These are phyloP conservation scores for Psilocybe cubensis DNA, from an alignment of 768 basidiomycete species.

Conservation along the genomic window DNA sequence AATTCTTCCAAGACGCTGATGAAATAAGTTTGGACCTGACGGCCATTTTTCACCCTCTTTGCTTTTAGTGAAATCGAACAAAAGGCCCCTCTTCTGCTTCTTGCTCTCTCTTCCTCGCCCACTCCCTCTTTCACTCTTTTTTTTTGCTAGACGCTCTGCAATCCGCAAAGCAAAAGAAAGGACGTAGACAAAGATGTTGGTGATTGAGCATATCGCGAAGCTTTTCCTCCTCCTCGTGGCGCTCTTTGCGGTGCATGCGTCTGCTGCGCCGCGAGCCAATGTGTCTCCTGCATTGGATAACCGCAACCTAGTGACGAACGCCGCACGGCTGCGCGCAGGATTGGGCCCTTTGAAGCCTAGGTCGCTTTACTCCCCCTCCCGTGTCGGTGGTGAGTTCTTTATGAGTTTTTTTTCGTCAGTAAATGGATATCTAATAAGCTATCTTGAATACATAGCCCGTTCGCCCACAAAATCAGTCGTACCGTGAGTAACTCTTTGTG, in stretches of 20 bases:
- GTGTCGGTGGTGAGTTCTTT: constrained; percentile 8
- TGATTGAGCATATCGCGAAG: not conserved
- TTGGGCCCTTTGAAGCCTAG: constrained; percentile 17
- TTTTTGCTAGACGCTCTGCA: not conserved
- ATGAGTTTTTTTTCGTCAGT: not conserved
- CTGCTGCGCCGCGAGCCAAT: not conserved
- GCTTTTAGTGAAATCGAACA: too few relatives aligned
- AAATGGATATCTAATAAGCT: not conserved
- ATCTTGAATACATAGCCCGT: not conserved
- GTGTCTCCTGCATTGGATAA: not conserved
- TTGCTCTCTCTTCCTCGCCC: too few relatives aligned
- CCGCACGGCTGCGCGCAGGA: constrained; percentile 16
- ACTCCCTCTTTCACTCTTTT: not conserved
- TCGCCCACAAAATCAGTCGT: not conserved
- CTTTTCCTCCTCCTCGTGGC: not conserved
- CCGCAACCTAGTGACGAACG: constrained; percentile 11
- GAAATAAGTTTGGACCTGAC: too few relatives aligned
- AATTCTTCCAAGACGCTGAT: too few relatives aligned
- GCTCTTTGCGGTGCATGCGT: not conserved
- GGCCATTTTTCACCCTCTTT: too few relatives aligned
- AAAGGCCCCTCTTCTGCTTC: too few relatives aligned
- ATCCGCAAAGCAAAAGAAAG: too few relatives aligned
- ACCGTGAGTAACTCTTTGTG: not conserved
- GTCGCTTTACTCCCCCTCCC: constrained; percentile 10
- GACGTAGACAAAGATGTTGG: constrained; percentile 2